These are phyloP conservation scores for Pseudovirgaria hyperparasitica DNA, from an alignment of 2,329 filamentous ascomycete genomes.

Conservation along the genomic window DNA sequence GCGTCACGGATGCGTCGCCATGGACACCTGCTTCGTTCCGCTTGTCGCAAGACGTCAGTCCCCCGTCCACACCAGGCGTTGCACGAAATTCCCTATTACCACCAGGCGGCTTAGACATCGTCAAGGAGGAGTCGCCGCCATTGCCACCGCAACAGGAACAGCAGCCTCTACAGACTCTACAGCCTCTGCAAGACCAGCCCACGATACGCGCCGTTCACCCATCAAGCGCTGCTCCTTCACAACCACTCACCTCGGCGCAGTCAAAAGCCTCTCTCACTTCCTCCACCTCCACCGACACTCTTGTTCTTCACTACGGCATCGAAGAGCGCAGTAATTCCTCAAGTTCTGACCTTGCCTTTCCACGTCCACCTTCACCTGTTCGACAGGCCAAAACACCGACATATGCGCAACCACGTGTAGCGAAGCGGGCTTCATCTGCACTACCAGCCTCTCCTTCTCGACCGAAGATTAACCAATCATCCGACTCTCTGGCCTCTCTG, in stretches of 20 bases:
- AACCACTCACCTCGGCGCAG: not conserved
- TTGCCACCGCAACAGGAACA: too few relatives aligned
- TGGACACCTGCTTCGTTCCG: slow-evolving; percentile 24
- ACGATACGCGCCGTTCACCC: slow-evolving; percentile 1
- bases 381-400: too few relatives aligned
- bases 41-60: slow-evolving; percentile 26
- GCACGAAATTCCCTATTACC: too few relatives aligned
- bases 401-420: too few relatives aligned
- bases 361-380: too few relatives aligned
- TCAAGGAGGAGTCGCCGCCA: slow-evolving; percentile 22
- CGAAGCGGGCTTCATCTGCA: slow-evolving; percentile 20
- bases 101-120: slow-evolving; percentile 19
- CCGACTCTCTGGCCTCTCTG: slow-evolving; percentile 23
- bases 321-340: too few relatives aligned
- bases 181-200: slow-evolving; percentile 6
- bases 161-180: too few relatives aligned
- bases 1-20: slow-evolving; percentile 18
- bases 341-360: too few relatives aligned
- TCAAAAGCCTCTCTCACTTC: not conserved
- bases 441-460: slow-evolving; percentile 17
- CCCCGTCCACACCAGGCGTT: slow-evolving; percentile 23
- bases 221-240: not conserved
- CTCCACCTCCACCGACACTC: slow-evolving; percentile 1
- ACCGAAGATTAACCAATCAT: slow-evolving; percentile 16
- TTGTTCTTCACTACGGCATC: too few relatives aligned